These are phyloP conservation scores for Macrolepiota dolichaula DNA, from an alignment of 768 basidiomycete genomes.

Conservation along the genomic window DNA sequence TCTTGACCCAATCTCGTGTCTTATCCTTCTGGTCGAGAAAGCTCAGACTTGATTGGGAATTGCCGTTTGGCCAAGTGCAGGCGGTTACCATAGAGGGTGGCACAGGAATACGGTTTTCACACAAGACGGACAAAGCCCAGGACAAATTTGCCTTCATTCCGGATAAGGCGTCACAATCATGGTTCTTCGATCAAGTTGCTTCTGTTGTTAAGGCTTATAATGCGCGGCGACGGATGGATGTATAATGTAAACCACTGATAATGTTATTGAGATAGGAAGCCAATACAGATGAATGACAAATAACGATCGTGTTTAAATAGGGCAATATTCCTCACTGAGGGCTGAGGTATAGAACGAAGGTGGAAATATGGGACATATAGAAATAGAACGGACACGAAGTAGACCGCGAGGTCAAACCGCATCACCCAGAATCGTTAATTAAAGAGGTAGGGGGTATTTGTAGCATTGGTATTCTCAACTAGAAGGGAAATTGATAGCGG, in stretches of 20 bases:
- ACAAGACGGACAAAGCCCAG: conserved; percentile 71
- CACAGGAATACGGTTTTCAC: conserved; percentile 83
- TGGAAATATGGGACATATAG: conserved; percentile 13
- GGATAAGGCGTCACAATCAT: conserved; percentile 69
- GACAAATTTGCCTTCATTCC: conserved; percentile 77
- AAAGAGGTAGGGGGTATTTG: background rate
- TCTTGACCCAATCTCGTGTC: conserved; percentile 76
- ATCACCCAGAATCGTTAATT: conserved; percentile 14
- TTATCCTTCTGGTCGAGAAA: conserved; percentile 84
- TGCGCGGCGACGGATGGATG: conserved; percentile 68
- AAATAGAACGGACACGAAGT: conserved; percentile 4
- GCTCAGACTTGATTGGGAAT: conserved; percentile 86
- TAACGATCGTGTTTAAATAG: conserved; percentile 13
- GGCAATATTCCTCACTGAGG: conserved; percentile 14
- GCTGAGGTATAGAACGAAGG: conserved; percentile 1
- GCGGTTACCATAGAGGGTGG: conserved; percentile 89
- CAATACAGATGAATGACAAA: conserved; percentile 8
- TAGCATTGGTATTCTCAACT: background rate
- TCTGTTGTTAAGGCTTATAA: conserved; percentile 78
- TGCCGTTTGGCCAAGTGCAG: conserved; percentile 82
- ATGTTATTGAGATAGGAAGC: conserved; percentile 6
- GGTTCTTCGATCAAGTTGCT: conserved; percentile 80
- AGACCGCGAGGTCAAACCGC: background rate
- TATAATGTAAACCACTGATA: conserved; percentile 16
- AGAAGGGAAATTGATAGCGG: background rate